Conservation (phyloP, 805 yeast species). For the Trichomonascus vanleenenianus region DNA sequence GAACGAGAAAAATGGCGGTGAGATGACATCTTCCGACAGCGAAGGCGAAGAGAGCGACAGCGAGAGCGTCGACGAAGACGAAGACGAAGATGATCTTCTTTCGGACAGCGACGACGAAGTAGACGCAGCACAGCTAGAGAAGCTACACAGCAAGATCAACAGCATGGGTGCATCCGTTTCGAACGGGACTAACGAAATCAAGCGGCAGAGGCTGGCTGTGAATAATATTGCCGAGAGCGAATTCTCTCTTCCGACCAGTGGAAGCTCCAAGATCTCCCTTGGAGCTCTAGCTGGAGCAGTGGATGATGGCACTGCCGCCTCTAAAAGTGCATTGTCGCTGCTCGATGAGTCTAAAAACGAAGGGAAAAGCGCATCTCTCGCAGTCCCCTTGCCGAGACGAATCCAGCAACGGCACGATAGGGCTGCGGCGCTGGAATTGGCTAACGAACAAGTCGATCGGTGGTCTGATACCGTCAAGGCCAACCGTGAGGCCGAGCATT, state of each 20-base stretch:
- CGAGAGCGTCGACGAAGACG: slow-evolving; percentile 7
- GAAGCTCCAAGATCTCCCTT: slow-evolving; percentile 52
- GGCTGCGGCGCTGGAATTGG: slow-evolving; percentile 80
- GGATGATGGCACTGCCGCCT: too few relatives aligned
- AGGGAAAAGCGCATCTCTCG: slow-evolving; percentile 39
- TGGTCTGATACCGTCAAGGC: slow-evolving; percentile 82
- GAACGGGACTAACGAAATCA: slow-evolving; percentile 28
- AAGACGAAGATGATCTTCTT: slow-evolving; percentile 17
- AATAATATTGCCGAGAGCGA: slow-evolving; percentile 61
- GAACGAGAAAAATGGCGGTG: slow-evolving; percentile 40
- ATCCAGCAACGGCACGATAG: slow-evolving; percentile 82
- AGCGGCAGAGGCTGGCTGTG: slow-evolving; percentile 39
- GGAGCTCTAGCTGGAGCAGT: slow-evolving; percentile 50
- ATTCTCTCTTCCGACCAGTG: slow-evolving; percentile 49
- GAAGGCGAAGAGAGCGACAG: slow-evolving; percentile 24
- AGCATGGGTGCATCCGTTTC: slow-evolving; percentile 16
- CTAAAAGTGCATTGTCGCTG: too few relatives aligned
- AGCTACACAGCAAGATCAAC: slow-evolving; percentile 30
- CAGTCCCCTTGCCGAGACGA: slow-evolving; percentile 79
- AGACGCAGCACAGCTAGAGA: slow-evolving; percentile 40
- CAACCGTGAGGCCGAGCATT: slow-evolving; percentile 77
- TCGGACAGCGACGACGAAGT: slow-evolving; percentile 32
- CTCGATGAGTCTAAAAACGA: slow-evolving; percentile 34
- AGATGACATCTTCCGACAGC: slow-evolving; percentile 15
- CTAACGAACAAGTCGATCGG: slow-evolving; percentile 76